These are phyloP conservation scores for Aspergillus texensis DNA, from an alignment of 2,329 filamentous ascomycete genomes.

Conservation along the genomic window DNA sequence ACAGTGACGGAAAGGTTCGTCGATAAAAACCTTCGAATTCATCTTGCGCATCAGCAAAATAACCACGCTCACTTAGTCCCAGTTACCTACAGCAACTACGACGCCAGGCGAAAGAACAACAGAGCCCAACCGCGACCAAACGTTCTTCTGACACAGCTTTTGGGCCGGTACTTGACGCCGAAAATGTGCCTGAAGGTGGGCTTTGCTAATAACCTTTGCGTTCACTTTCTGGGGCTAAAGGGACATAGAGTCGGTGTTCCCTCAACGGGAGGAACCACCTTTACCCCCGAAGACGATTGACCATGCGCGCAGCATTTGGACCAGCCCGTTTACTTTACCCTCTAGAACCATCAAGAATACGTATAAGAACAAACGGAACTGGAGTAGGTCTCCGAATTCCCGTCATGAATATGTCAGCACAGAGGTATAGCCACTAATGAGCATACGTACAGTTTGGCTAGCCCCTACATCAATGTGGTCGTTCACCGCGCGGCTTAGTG, in stretches of 20 bases:
- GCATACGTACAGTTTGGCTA: slow-evolving; percentile 21
- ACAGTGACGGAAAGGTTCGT: slow-evolving; percentile 37
- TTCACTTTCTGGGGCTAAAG: slow-evolving; percentile 12
- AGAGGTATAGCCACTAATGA: not conserved
- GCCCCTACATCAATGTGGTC: slow-evolving; percentile 29
- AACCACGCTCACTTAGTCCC: slow-evolving; percentile 1
- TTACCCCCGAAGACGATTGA: slow-evolving; percentile 16
- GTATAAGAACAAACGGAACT: slow-evolving; percentile 27
- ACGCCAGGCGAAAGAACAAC: slow-evolving; percentile 30
- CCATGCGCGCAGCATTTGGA: slow-evolving; percentile 22
- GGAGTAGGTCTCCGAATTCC: slow-evolving; percentile 33
- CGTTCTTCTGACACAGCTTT: slow-evolving; percentile 30
- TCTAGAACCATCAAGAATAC: slow-evolving; percentile 25
- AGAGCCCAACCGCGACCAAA: slow-evolving; percentile 24
- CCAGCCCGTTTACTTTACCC: slow-evolving; percentile 26
- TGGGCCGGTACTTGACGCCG: not conserved
- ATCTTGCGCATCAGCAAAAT: not conserved
- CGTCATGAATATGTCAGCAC: not conserved
- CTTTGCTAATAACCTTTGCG: slow-evolving; percentile 6
- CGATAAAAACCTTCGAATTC: not conserved
- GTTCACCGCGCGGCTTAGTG: slow-evolving; percentile 26
- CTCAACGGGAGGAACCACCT: slow-evolving; percentile 16
- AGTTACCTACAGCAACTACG: slow-evolving; percentile 22
- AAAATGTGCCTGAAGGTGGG: not conserved
- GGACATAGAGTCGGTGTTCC: not conserved